Conservation (phyloP, 257 asterid species). For the Solanum piurae region DNA sequence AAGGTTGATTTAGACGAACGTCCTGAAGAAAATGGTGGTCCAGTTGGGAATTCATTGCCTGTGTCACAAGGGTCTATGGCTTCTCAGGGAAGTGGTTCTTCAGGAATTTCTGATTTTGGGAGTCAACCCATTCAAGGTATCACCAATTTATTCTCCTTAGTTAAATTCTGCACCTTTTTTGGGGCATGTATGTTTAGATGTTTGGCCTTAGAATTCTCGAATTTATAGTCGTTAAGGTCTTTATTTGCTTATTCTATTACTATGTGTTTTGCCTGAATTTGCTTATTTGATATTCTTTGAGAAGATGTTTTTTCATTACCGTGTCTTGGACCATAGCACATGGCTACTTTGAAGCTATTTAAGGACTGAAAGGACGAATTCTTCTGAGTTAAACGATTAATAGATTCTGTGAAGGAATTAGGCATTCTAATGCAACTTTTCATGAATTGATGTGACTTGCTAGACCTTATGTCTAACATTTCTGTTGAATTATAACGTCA, state of each 20-base stretch:
- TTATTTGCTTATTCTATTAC: neutral
- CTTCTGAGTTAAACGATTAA: neutral
- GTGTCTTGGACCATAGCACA: neutral
- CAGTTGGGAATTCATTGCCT: conserved; percentile 16
- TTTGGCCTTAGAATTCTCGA: neutral
- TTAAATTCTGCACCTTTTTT: neutral
- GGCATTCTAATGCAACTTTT: neutral
- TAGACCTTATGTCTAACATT: neutral
- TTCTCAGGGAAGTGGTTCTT: conserved; percentile 43
- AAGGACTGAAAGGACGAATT: neutral
- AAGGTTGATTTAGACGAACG: conserved; percentile 16
- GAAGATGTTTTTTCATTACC: neutral
- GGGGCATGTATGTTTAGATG: neutral
- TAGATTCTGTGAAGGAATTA: neutral
- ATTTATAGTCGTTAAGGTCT: neutral
- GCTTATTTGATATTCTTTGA: neutral
- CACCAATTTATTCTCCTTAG: neutral
- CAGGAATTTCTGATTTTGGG: conserved; percentile 41
- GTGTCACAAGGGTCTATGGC: conserved; percentile 35
- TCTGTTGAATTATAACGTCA: neutral
- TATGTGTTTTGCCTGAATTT: neutral
- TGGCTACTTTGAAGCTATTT: neutral
- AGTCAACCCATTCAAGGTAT: conserved; percentile 43
- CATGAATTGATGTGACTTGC: neutral
- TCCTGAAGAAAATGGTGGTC: conserved; percentile 12